Evolutionary conservation across 1,139 yeast genomes (phyloP).

Genomic region (Sugiyamaella grinbergsii): DNA sequence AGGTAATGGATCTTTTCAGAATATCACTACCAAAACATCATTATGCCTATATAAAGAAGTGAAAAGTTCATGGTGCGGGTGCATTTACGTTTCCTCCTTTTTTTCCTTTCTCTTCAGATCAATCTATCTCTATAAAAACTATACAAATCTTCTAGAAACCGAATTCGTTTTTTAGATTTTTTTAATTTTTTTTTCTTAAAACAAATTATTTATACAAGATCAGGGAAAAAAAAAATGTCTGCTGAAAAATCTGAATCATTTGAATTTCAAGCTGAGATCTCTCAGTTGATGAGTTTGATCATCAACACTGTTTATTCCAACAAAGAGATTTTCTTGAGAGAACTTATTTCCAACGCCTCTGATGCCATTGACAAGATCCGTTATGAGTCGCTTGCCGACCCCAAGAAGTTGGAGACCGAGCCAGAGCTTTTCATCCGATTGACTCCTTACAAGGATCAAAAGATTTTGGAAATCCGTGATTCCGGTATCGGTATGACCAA

Average conservation of each 20-base stretch:
- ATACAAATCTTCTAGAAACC: not conserved
- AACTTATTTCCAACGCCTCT: conserved; percentile 96
- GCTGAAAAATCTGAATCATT: conserved; percentile 42
- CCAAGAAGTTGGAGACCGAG: conserved; percentile 88
- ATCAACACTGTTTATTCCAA: conserved; percentile 99
- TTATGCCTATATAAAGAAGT: conserved; percentile 17
- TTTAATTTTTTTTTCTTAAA: too few species aligned
- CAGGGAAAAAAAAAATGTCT: conserved; percentile 10
- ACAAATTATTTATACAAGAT: conserved; percentile 9
- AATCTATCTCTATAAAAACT: conserved; percentile 8
- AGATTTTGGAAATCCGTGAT: conserved; percentile 96
- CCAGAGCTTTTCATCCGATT: conserved; percentile 97
- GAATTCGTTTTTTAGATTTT: not conserved
- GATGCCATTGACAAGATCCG: conserved; percentile 97
- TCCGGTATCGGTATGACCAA: conserved; percentile 99
- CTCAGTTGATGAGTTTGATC: conserved; percentile 99
- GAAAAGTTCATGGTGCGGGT: conserved; percentile 7
- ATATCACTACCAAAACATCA: conserved; percentile 8
- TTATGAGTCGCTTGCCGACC: conserved; percentile 93
- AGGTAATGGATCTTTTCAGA: conserved; percentile 24
- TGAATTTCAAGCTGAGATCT: conserved; percentile 99
- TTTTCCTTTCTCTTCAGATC: conserved; percentile 12
- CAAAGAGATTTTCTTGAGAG: conserved; percentile 99
- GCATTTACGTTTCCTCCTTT: conserved; percentile 6
- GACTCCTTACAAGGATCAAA: conserved; percentile 93